Conservation (phyloP, 805 yeast species). For the Yamadazyma sp. region DNA sequence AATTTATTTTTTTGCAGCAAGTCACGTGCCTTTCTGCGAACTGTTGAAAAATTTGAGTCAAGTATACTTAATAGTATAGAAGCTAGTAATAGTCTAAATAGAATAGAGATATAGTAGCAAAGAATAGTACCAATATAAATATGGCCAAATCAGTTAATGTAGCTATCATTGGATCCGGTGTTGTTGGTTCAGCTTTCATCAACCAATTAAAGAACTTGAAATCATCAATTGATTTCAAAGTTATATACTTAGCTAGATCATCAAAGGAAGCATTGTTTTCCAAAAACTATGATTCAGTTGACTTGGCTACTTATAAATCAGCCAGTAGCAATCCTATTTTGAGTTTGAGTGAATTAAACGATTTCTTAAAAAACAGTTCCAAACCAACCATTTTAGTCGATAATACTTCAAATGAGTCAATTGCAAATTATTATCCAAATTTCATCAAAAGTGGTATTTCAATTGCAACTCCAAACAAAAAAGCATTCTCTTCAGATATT, state of each 20-base stretch:
- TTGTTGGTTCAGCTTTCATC: constrained; percentile 90
- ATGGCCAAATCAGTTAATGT: constrained; percentile 34
- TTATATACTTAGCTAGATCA: constrained; percentile 72
- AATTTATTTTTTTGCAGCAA: no score
- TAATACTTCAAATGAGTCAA: constrained; percentile 81
- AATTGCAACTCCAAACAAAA: constrained; percentile 97
- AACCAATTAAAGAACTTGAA: constrained; percentile 68
- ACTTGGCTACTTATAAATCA: constrained; percentile 56
- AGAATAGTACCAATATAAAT: no score
- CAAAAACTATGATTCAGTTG: constrained; percentile 67
- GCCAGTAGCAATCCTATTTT: constrained; percentile 48
- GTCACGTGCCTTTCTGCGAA: no score
- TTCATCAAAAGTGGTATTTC: constrained; percentile 79
- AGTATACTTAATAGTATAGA: no score
- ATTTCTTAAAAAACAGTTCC: constrained; percentile 62
- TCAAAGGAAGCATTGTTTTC: constrained; percentile 68
- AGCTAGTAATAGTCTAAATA: no score
- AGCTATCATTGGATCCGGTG: constrained; percentile 73
- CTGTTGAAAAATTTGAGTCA: no score
- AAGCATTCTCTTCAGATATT: constrained; percentile 84
- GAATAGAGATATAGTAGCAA: no score
- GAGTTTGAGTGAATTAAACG: constrained; percentile 55
- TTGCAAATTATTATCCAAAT: constrained; percentile 75
- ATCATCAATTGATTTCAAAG: constrained; percentile 65
- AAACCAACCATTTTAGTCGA: constrained; percentile 83